These are phyloP conservation scores for Tillandsia leiboldiana DNA, from an alignment of 176 grass and related monocot genomes.

Conservation along the genomic window DNA sequence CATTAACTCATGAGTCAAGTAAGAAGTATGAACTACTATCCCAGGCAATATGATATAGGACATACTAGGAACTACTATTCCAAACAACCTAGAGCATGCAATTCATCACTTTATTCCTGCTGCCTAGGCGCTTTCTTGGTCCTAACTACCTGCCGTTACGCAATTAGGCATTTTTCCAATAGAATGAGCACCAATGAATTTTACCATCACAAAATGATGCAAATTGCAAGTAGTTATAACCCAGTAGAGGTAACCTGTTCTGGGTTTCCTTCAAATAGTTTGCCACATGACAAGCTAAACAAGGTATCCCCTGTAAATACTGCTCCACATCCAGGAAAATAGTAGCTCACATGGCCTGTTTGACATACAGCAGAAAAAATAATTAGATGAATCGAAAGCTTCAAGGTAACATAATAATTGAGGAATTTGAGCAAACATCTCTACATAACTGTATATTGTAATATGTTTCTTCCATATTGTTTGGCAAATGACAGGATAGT, in stretches of 20 bases:
- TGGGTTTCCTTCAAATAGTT: conserved; percentile 91
- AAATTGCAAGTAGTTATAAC: neutral
- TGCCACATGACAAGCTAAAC: conserved; percentile 92
- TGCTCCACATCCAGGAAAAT: conserved; percentile 70
- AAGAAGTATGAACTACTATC: too few relatives aligned
- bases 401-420: conserved; percentile 1
- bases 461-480: too few relatives aligned
- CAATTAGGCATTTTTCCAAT: neutral
- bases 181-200: neutral
- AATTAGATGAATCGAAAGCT: neutral
- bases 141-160: too few relatives aligned
- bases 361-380: conserved; percentile 9
- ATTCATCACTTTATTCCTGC: too few relatives aligned
- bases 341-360: conserved; percentile 84
- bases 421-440: neutral
- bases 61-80: too few relatives aligned
- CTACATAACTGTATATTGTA: neutral
- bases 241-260: conserved; percentile 49
- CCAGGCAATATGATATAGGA: too few relatives aligned
- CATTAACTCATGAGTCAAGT: too few relatives aligned
- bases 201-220: neutral
- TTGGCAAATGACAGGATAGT: neutral
- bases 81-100: too few relatives aligned
- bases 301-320: conserved; percentile 92
- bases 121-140: too few relatives aligned